Evolutionary conservation across 2,329 filamentous ascomycete genomes (phyloP).

Genomic region (Nemania sp.): DNA sequence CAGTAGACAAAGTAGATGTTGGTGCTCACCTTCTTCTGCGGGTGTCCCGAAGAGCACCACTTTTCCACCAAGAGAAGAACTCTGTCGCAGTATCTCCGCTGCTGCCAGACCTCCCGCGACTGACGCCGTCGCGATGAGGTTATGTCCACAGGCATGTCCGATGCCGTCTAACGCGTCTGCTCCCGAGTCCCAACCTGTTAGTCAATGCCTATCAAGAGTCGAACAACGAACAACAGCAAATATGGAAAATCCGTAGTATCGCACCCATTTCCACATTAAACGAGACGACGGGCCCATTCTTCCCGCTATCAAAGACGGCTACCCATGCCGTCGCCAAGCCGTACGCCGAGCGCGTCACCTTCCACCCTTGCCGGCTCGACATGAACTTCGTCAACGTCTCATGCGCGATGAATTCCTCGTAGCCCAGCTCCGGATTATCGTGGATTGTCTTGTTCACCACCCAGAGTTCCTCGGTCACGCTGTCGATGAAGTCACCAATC

Average conservation of each 20-base stretch:
- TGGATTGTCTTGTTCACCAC: conserved; percentile 54
- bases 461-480: conserved; percentile 45
- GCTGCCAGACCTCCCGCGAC: conserved; percentile 52
- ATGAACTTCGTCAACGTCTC: conserved; percentile 53
- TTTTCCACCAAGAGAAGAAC: conserved; percentile 47
- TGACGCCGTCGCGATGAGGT: conserved; percentile 55
- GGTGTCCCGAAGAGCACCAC: conserved; percentile 56
- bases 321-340: conserved; percentile 57
- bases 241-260: no score
- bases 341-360: conserved; percentile 55
- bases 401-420: conserved; percentile 53
- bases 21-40: conserved; percentile 50
- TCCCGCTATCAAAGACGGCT: conserved; percentile 51
- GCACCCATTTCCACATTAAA: conserved; percentile 53
- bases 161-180: conserved; percentile 54
- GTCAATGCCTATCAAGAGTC: background rate
- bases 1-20: background rate
- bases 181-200: conserved; percentile 24
- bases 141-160: conserved; percentile 59
- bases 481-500: conserved; percentile 46
- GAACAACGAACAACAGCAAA: background rate
- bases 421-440: conserved; percentile 54
- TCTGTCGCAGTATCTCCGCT: conserved; percentile 47
- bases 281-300: conserved; percentile 49
- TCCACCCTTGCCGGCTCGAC: conserved; percentile 48